Percentiles rank a stretch among this genome's conserved stretches.
These are phyloP conservation scores for Torrubiella hemipterigena DNA, from an alignment of 2,329 filamentous ascomycete species.

Conservation along the genomic window DNA sequence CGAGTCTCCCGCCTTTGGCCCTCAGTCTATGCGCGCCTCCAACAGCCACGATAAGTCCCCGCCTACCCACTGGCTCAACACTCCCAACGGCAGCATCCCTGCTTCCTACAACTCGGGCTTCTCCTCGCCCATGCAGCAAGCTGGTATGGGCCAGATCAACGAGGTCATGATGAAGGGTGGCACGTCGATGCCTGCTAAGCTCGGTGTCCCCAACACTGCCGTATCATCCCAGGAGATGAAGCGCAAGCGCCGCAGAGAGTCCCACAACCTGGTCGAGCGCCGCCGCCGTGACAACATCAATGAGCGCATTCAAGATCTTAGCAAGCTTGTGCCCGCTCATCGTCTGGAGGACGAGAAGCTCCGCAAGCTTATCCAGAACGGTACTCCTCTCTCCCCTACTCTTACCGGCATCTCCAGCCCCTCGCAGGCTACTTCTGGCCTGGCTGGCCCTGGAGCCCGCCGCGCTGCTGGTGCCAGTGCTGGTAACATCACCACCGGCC, in stretches of 20 bases:
- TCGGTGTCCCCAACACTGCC: constrained; percentile 40
- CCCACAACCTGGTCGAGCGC: constrained; percentile 92
- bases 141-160: constrained; percentile 66
- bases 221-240: constrained; percentile 87
- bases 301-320: constrained; percentile 92
- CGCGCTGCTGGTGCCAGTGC: constrained; percentile 59
- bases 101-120: constrained; percentile 86
- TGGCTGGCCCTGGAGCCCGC: constrained; percentile 74
- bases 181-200: constrained; percentile 81
- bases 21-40: constrained; percentile 65
- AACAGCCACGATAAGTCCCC: constrained; percentile 68
- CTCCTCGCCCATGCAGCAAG: constrained; percentile 63
- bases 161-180: constrained; percentile 83
- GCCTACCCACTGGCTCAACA: constrained; percentile 84
- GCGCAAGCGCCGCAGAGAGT: constrained; percentile 79
- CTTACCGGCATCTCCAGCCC: constrained; percentile 58
- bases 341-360: constrained; percentile 95
- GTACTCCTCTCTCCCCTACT: constrained; percentile 76
- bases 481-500: constrained; percentile 80
- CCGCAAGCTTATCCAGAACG: constrained; percentile 86
- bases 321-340: constrained; percentile 82
- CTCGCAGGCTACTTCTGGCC: constrained; percentile 70
- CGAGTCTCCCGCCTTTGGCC: constrained; percentile 60
- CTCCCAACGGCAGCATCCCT: constrained; percentile 62
- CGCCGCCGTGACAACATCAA: constrained; percentile 96